phyloP scores from a whole-genome alignment of 305 asterid species.

The Striga hermonthica region DNA sequence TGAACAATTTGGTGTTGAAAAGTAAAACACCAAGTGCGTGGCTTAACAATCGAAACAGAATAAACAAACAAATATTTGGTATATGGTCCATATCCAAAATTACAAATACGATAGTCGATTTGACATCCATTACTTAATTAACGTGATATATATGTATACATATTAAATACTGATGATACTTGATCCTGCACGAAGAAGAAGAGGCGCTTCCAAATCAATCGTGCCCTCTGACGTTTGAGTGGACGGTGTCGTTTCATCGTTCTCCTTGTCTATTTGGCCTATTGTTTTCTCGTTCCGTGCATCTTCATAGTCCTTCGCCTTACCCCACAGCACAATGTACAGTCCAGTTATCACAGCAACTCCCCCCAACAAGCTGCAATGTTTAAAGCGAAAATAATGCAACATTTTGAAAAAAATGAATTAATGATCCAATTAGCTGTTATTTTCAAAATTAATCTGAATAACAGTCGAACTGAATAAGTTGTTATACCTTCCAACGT shows the following conservation, averaged over 20 bases:
- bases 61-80: no score
- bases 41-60: no score
- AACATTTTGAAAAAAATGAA: not conserved
- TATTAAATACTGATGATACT: no score
- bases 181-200: conserved; percentile 31
- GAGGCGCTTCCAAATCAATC: conserved; percentile 58
- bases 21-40: no score
- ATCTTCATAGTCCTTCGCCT: conserved; percentile 51
- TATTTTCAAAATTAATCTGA: not conserved
- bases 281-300: conserved; percentile 24
- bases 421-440: not conserved
- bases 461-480: not conserved
- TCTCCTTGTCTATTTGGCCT: conserved; percentile 24
- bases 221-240: conserved; percentile 3
- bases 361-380: conserved; percentile 54
- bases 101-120: no score
- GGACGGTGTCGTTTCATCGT: conserved; percentile 26
- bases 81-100: no score
- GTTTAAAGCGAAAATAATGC: not conserved
- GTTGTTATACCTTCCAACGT: conserved; percentile 56
- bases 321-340: conserved; percentile 71
- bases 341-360: conserved; percentile 65
- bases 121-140: no score
- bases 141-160: no score
- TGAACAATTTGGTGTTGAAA: no score